Evolutionary conservation across 371 early-diverging fungal species (phyloP).

Genomic region (Mucor velutinosus): DNA sequence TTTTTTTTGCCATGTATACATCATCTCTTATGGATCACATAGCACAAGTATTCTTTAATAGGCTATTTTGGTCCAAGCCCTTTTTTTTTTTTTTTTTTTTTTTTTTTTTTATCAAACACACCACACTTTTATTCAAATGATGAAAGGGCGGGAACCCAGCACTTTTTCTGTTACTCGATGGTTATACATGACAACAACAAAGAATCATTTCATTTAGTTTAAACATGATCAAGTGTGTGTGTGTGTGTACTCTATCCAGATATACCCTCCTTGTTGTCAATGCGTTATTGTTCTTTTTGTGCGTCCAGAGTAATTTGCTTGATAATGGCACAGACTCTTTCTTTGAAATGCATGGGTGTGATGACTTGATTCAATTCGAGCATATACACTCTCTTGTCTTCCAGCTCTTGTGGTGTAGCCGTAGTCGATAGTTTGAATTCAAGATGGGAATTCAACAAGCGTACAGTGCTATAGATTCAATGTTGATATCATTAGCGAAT

Average conservation of each 20-base stretch:
- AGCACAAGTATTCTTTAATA: background rate
- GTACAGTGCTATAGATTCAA: slow-evolving; percentile 14
- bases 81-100: too few relatives aligned
- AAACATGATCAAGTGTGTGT: too few relatives aligned
- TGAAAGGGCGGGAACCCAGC: background rate
- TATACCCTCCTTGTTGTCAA: background rate
- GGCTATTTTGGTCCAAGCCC: background rate
- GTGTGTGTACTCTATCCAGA: background rate
- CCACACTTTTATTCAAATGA: background rate
- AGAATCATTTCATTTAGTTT: background rate
- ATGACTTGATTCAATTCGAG: background rate
- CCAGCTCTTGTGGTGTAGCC: background rate
- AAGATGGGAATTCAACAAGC: slow-evolving; percentile 20
- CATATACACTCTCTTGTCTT: background rate
- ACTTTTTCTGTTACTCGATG: background rate
- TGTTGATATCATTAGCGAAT: background rate
- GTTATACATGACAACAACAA: background rate
- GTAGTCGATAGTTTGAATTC: slow-evolving; percentile 16
- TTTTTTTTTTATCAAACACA: too few relatives aligned
- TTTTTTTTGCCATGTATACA: too few relatives aligned
- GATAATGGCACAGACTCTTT: slow-evolving; percentile 16
- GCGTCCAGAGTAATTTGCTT: slow-evolving; percentile 8
- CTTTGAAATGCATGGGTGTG: slow-evolving; percentile 14
- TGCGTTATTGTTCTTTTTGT: background rate
- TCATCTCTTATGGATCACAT: background rate